Percentiles rank a stretch among this genome's conserved stretches.
These are phyloP conservation scores for Cinchona pubescens DNA, from an alignment of 257 asterid species.

Conservation along the genomic window DNA sequence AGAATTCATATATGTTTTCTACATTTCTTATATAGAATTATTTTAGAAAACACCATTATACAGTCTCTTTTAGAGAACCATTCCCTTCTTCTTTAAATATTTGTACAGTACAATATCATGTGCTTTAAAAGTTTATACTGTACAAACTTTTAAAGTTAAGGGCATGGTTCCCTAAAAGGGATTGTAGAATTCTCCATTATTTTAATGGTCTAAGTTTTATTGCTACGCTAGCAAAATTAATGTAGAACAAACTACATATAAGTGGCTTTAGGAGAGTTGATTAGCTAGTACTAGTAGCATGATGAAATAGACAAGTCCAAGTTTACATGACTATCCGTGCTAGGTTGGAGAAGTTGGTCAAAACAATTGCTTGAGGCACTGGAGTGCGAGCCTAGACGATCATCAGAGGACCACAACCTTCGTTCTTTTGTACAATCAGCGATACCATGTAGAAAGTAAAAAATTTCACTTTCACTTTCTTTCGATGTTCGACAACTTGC, in stretches of 20 bases:
- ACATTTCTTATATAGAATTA: too few relatives aligned
- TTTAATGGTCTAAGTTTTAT: too few relatives aligned
- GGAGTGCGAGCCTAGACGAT: slow-evolving; percentile 6
- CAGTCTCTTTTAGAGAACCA: too few relatives aligned
- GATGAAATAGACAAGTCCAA: slow-evolving; percentile 16
- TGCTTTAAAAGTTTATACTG: too few relatives aligned
- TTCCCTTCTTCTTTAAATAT: too few relatives aligned
- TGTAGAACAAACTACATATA: background rate
- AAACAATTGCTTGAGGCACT: slow-evolving; percentile 9
- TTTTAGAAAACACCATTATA: too few relatives aligned
- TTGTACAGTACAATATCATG: too few relatives aligned
- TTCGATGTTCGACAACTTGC: background rate
- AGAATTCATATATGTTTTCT: too few relatives aligned
- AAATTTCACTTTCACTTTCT: background rate
- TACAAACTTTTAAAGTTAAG: too few relatives aligned
- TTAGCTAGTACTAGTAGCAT: background rate
- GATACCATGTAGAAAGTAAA: background rate
- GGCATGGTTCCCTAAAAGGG: too few relatives aligned
- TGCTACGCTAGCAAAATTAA: too few relatives aligned
- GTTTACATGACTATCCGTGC: slow-evolving; percentile 9
- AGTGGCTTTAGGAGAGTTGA: background rate
- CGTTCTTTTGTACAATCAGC: slow-evolving; percentile 2
- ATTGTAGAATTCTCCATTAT: too few relatives aligned
- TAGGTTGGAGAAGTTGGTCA: slow-evolving; percentile 5
- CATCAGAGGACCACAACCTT: slow-evolving; percentile 11